Base-by-base conservation (phyloP, 805 yeast species). In the Hanseniaspora clermontiae region DNA sequence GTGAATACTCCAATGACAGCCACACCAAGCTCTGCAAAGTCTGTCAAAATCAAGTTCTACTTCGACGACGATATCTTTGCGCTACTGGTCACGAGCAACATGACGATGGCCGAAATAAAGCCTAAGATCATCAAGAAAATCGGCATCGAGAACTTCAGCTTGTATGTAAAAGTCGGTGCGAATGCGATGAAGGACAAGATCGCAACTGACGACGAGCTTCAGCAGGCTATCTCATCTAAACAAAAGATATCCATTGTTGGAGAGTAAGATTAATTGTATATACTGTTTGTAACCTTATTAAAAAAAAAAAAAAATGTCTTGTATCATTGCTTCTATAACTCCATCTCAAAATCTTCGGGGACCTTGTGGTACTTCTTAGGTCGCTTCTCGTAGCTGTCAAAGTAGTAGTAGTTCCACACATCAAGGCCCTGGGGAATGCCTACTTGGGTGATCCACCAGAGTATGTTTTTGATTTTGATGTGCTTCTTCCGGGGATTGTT, bases 51-150 rank as follows among this genome's bases (percentile, higher is more conserved):
- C 52, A 86, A 86, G 66, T 84, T 86, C 63, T 86, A 82, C 66
- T 84, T 80, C 64, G 82, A 81, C 58, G 93, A 84, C 63, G 95
- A 86, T 65, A 86, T 86, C 15, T 86, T 85, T 72, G 93, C 88
- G 1, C 73, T 86, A 43, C 68, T 81, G 59, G 70, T 82, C 40
- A 80, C 81, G 36, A 64, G 72, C 14, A 72, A 70, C 59, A 75
- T 77, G 51, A 70, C 77, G 4, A 66, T 78, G 47, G 71, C 68
- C 37, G 84, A 79, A 57, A 64, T 82, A 58, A 74, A 75, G 60
- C 65, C 70, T 32, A 81, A 80, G 63, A 74, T 82, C 54, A 69
- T 70, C 49, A 77, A 78, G 55, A 67, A 86, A 58, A 73, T 81
- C 54, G 77, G 75, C 49, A 61, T 62, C 5, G 66, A 64, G 2